Conservation (phyloP, 805 yeast species). For the Candida chilensis region DNA sequence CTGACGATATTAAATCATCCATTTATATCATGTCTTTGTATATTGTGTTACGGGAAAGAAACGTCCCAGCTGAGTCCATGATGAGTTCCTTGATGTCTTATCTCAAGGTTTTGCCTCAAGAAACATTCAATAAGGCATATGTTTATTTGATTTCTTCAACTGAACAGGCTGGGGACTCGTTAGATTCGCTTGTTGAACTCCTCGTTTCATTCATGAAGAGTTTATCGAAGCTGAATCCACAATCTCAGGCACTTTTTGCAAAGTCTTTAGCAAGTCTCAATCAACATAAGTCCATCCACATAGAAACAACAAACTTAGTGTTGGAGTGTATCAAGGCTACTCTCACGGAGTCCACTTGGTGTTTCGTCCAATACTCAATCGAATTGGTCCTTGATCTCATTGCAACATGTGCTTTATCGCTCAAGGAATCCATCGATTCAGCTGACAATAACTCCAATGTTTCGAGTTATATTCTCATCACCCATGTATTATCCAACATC, state of each 20-base stretch:
- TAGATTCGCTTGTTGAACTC: background rate
- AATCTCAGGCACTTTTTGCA: background rate
- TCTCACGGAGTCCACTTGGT: slow-evolving; percentile 43
- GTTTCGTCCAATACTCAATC: slow-evolving; percentile 54
- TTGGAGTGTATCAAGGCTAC: slow-evolving; percentile 23
- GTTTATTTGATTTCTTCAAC: background rate
- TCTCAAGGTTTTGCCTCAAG: background rate
- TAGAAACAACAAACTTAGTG: background rate
- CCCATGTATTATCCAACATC: slow-evolving; percentile 48
- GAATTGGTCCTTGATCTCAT: too few relatives aligned
- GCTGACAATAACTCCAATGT: too few relatives aligned
- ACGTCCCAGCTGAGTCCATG: background rate
- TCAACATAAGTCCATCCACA: too few relatives aligned
- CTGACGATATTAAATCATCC: background rate
- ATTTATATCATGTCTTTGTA: slow-evolving; percentile 1
- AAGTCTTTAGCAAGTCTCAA: background rate
- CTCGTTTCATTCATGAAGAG: background rate
- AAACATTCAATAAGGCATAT: background rate
- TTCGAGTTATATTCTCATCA: slow-evolving; percentile 26
- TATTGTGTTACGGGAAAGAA: background rate
- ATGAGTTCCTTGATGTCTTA: background rate
- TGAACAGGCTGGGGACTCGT: background rate
- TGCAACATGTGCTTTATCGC: too few relatives aligned
- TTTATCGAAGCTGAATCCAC: background rate
- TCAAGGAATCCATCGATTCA: too few relatives aligned